Base-by-base conservation (phyloP, 2,329 filamentous ascomycete species). In the Aspergillus pseudoviridinutans region DNA sequence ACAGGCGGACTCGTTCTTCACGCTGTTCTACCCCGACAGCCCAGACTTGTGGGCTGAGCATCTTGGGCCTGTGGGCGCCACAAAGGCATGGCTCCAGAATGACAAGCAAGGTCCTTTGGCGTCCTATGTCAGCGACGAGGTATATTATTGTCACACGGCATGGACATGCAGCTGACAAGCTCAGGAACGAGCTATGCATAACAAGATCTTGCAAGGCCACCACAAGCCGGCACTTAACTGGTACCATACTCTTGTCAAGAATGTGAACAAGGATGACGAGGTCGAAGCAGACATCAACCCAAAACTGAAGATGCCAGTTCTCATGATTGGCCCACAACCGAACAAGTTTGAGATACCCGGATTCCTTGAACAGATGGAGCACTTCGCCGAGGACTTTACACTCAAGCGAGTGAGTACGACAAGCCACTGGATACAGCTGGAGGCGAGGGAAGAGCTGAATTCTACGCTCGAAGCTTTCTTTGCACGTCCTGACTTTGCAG, bases 351-450 rank as follows among this genome's bases (percentile, higher is more conserved):
- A 62, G 29, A 53, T 61, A 22, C 56, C 59, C 3, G 63, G 51
- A 14, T 49, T 53, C 27, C 53, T 49, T 2, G 60, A 58, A 32
- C 51, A 60, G 51, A 63, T 65, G 53, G 62, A 51, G 44, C 49
- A 50, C 20, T 49, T 61, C 53, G 61, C 59, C 1, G 49, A 58
- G 27, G 55, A 65, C 49, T 32, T 67, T 20, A 64, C 55, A 4
- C 49, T 68, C 5, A 60, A 61, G 35, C 35, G 51, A 12, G 59
- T 66, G 7, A 57, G 56, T n/a, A 62, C 53, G 3, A 28, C 42
- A 4, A 64, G 67, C 0, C 67, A 69, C 58, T 69, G 66, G 66
- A 27, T 67, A 41, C 68, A 68, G 53, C 32, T 69, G 27, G 67
- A 68, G 55, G 59, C 55, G 14, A 58, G 54, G 17, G 63, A 68